Base-by-base conservation (phyloP, 2,329 filamentous ascomycete species). In the Colletotrichum scovillei region DNA sequence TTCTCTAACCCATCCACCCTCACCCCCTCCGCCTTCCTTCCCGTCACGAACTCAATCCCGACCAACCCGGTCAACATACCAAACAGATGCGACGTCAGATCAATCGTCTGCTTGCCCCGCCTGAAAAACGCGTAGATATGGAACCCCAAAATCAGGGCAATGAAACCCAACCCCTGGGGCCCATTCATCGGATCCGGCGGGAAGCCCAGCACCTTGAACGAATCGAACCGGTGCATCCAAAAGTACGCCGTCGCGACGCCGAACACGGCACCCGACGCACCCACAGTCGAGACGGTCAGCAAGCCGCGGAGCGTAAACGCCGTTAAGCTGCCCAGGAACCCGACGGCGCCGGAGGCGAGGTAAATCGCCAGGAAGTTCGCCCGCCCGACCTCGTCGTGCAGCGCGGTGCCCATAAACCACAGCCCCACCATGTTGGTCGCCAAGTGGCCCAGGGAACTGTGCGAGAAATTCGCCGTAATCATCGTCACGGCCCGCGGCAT, bases 311-410 rank as follows among this genome's bases (percentile, higher is more conserved):
- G 79, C 59, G 88, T 87, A 70, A 88, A 84, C 59, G 82, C 81
- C 32, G 83, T 77, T 72, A 95, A 83, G 57, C 89, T 90, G n/a
- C 86, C 83, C 73, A 92, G 87, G 72, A 89, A 90, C 9, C 89
- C 90, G 1, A 90, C 56, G 1, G 86, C 84, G 65, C 92, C 92
- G 7, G 87, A 87, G 8, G 87, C 83, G 38, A 93, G 75, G 80
- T 92, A 94, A 38, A 94, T 82, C n/a, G 91, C 88, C 24, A 95
- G 82, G 82, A 95, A 94, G 68, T 89, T 87, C 16, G 88, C 92
- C 12, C 93, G 87, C 12, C 92, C 93, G 30, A 94, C 83, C 76
- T 94, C 92, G 74, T 94, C 91, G 81, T 94, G 92, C 42, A 94
- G 84, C 1, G 88, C 85, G 11, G 88, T 88, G 28, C 93, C 94